Conservation (phyloP, 78 protist genomes). For the Dictyostelium capitatum region DNA sequence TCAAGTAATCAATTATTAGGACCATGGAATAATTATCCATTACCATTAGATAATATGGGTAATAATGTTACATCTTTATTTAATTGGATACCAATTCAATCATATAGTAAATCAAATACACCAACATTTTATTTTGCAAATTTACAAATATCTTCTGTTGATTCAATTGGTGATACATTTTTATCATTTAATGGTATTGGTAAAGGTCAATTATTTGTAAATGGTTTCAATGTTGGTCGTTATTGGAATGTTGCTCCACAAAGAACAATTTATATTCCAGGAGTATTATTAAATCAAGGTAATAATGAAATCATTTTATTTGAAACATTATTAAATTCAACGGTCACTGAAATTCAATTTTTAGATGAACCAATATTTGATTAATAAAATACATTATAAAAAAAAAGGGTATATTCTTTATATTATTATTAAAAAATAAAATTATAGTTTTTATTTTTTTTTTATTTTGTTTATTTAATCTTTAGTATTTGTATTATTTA, state of each 20-base stretch:
- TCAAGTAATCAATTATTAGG: slow-evolving; percentile 9
- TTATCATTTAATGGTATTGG: slow-evolving; percentile 41
- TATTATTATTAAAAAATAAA: too few species aligned
- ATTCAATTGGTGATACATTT: slow-evolving; percentile 16
- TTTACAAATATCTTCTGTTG: neutral
- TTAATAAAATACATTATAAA: neutral
- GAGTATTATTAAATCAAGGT: slow-evolving; percentile 39
- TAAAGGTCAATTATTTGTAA: slow-evolving; percentile 71
- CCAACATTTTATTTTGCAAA: slow-evolving; percentile 51
- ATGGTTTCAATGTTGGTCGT: slow-evolving; percentile 83
- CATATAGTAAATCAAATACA: slow-evolving; percentile 9
- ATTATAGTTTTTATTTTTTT: neutral
- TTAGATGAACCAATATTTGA: slow-evolving; percentile 49
- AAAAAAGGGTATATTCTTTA: too few species aligned
- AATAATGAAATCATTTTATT: slow-evolving; percentile 63
- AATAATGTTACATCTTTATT: neutral
- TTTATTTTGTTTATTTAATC: neutral
- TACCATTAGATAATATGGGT: neutral
- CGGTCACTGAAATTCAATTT: slow-evolving; percentile 12
- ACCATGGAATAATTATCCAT: slow-evolving; percentile 47
- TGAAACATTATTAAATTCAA: slow-evolving; percentile 11
- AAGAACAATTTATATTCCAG: slow-evolving; percentile 59
- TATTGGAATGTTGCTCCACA: slow-evolving; percentile 83
- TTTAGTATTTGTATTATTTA: too few species aligned
- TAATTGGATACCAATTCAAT: neutral